phyloP scores from a whole-genome alignment of 1,284 basidiomycete species.

The Ganoderma multipileum region DNA sequence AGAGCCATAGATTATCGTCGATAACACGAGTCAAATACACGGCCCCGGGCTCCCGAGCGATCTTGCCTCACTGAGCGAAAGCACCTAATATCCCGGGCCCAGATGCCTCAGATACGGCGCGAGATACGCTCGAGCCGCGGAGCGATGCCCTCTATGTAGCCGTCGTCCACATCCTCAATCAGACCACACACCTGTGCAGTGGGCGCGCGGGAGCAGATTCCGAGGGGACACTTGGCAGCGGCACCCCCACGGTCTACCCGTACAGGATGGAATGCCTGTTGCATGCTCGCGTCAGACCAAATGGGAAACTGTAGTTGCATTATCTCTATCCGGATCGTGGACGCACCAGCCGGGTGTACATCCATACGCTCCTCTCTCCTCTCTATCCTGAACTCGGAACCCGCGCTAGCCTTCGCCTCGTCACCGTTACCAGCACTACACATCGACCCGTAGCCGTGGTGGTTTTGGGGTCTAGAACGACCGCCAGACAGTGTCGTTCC shows the following conservation, averaged over 20 bases:
- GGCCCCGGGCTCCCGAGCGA: conserved; percentile 29
- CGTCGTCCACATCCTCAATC: conserved; percentile 2
- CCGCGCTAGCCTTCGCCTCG: neutral
- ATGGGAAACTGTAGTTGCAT: conserved; percentile 17
- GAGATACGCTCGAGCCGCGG: conserved; percentile 20
- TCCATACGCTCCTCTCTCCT: neutral
- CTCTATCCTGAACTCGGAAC: no score
- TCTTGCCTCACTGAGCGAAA: conserved; percentile 19
- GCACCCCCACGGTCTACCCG: conserved; percentile 1
- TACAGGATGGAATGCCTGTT: neutral
- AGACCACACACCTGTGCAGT: conserved; percentile 21
- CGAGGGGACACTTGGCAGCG: neutral
- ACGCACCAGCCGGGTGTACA: neutral
- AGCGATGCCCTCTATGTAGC: neutral
- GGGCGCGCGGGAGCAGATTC: conserved; percentile 12
- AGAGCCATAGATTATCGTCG: conserved; percentile 32
- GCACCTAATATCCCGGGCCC: conserved; percentile 14
- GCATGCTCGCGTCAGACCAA: conserved; percentile 12
- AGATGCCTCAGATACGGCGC: conserved; percentile 23
- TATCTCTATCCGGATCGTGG: conserved; percentile 7
- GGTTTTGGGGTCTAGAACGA: neutral
- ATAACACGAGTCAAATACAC: conserved; percentile 31
- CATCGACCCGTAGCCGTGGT: neutral
- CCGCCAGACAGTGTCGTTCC: conserved; percentile 36
- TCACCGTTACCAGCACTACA: neutral